These are phyloP conservation scores for Annulohypoxylon stygium DNA, from an alignment of 495 filamentous ascomycete species.

Conservation along the genomic window DNA sequence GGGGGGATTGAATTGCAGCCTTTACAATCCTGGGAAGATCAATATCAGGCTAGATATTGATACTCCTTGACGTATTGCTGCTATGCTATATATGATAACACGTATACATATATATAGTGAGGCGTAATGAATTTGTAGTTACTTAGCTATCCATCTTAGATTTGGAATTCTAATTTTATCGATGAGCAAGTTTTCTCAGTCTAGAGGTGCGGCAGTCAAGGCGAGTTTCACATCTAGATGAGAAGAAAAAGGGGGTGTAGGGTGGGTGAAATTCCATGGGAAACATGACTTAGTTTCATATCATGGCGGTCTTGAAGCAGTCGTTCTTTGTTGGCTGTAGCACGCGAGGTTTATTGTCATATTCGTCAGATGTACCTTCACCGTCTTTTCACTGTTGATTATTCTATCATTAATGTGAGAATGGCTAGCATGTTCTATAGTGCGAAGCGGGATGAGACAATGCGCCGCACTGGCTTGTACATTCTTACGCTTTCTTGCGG, in stretches of 20 bases:
- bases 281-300: slow-evolving; percentile 53
- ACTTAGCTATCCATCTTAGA: background rate
- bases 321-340: slow-evolving; percentile 36
- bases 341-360: slow-evolving; percentile 29
- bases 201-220: slow-evolving; percentile 22
- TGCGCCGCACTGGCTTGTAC: slow-evolving; percentile 48
- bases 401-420: background rate
- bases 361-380: slow-evolving; percentile 9
- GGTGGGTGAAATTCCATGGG: slow-evolving; percentile 20
- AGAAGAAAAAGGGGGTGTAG: slow-evolving; percentile 26
- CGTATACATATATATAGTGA: background rate
- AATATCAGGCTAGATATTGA: background rate
- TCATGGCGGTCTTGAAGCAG: slow-evolving; percentile 9
- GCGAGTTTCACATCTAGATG: slow-evolving; percentile 44
- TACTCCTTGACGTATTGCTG: background rate
- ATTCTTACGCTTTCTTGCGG: slow-evolving; percentile 17
- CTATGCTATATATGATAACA: background rate
- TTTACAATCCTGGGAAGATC: background rate
- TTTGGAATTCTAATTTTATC: slow-evolving; percentile 17
- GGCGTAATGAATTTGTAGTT: background rate
- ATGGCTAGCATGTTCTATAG: background rate
- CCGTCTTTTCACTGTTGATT: slow-evolving; percentile 8
- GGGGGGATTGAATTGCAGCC: background rate
- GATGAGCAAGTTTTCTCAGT: slow-evolving; percentile 46
- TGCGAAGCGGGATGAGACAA: slow-evolving; percentile 19